Percentiles rank a stretch among this genome's conserved stretches.
Conservation (phyloP, 805 yeast genomes). For the Nakazawaea anatomiae region DNA sequence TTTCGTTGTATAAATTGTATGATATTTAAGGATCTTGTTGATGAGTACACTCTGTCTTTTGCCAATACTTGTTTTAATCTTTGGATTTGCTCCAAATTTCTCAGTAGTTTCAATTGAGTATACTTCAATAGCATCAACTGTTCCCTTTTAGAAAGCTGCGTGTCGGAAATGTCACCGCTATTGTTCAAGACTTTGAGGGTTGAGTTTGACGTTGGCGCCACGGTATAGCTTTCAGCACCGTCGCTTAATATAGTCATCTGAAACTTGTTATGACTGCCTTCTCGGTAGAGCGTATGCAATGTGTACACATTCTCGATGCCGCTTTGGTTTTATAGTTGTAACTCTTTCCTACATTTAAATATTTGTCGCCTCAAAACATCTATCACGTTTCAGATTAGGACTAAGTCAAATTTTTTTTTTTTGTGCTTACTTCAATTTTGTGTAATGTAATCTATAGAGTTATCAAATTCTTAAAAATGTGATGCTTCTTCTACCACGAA, state of each 20-base stretch:
- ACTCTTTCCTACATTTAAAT: not conserved
- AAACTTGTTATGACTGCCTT: not conserved
- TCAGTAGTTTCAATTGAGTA: constrained; percentile 45
- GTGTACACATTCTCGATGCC: not conserved
- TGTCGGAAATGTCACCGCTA: not conserved
- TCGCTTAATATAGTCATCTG: too few relatives aligned
- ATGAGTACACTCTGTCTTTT: constrained; percentile 56
- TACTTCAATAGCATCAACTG: constrained; percentile 5
- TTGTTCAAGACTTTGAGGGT: not conserved
- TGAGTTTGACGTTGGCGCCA: not conserved
- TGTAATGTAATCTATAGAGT: not conserved
- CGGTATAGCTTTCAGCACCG: too few relatives aligned
- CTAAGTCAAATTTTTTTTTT: not conserved
- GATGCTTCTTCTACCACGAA: too few relatives aligned
- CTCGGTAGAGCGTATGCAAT: not conserved
- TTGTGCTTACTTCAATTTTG: not conserved
- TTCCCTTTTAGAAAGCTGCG: not conserved
- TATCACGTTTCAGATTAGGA: too few relatives aligned
- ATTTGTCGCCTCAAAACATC: not conserved
- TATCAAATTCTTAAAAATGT: too few relatives aligned
- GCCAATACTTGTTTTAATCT: constrained; percentile 46
- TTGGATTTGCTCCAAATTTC: constrained; percentile 52
- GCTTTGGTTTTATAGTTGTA: not conserved
- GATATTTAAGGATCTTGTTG: constrained; percentile 49
- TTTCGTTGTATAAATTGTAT: constrained; percentile 37